phyloP scores from a whole-genome alignment of 495 filamentous ascomycete genomes.

The Neurospora sp. region DNA sequence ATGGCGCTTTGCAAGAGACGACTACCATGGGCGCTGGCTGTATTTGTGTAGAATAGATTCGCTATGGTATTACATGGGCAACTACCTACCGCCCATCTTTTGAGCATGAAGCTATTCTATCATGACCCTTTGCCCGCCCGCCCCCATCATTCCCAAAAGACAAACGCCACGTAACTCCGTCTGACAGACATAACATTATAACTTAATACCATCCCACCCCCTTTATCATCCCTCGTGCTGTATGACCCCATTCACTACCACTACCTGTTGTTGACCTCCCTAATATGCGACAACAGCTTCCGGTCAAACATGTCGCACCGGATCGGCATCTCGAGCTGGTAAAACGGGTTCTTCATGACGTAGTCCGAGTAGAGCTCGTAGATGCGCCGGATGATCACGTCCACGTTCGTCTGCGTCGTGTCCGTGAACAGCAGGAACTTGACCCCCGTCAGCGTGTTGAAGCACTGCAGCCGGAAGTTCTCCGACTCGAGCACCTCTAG shows the following conservation, averaged over 20 bases:
- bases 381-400: conserved; percentile 65
- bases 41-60: conserved; percentile 8
- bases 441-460: conserved; percentile 84
- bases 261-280: conserved; percentile 45
- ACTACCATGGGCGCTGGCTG: background rate
- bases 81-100: background rate
- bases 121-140: background rate
- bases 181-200: conserved; percentile 5
- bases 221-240: background rate
- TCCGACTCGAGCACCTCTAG: conserved; percentile 87
- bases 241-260: background rate
- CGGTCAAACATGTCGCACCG: conserved; percentile 91
- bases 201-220: background rate
- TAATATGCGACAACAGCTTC: conserved; percentile 62
- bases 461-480: conserved; percentile 88
- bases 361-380: conserved; percentile 96
- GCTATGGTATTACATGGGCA: background rate
- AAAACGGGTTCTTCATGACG: conserved; percentile 99
- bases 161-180: conserved; percentile 15
- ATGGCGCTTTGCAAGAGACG: background rate
- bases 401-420: conserved; percentile 78
- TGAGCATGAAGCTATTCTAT: background rate
- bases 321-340: conserved; percentile 94
- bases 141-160: background rate
- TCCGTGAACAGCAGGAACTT: conserved; percentile 97